Conservation (phyloP, 441 rosid species). For the Metrosideros polymorpha region DNA sequence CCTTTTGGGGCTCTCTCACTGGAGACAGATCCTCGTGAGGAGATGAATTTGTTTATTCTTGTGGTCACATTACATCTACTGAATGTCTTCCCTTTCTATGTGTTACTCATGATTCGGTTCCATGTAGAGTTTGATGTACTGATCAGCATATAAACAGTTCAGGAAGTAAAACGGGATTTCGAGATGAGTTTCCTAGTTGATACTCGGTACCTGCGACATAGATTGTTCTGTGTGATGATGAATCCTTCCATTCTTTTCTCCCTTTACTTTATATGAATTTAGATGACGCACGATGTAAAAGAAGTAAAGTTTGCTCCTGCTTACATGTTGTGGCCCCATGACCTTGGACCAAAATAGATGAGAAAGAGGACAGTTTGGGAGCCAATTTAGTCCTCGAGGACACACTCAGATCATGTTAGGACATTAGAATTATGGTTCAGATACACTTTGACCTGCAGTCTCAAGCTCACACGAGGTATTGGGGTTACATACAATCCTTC, state of each 20-base stretch:
- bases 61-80: neutral
- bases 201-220: neutral
- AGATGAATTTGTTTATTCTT: conserved; percentile 22
- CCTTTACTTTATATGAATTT: neutral
- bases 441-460: neutral
- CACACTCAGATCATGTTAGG: too few species aligned
- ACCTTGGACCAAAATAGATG: too few species aligned
- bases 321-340: too few species aligned
- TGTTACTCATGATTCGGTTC: conserved; percentile 5
- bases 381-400: neutral
- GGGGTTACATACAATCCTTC: too few species aligned
- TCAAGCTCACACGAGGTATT: neutral
- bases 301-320: neutral
- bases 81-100: conserved; percentile 5
- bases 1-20: neutral
- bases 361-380: neutral
- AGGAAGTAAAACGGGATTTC: neutral
- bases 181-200: neutral
- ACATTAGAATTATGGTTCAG: neutral
- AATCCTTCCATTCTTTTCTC: neutral
- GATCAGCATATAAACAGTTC: conserved; percentile 8
- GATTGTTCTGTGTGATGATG: neutral
- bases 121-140: conserved; percentile 24
- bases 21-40: conserved; percentile 2
- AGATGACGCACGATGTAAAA: neutral